Evolutionary conservation across 2,329 filamentous ascomycete genomes (phyloP), one percentile per base, ranked within the genome.

Genomic region (Zasmidium citrigriseum): DNA sequence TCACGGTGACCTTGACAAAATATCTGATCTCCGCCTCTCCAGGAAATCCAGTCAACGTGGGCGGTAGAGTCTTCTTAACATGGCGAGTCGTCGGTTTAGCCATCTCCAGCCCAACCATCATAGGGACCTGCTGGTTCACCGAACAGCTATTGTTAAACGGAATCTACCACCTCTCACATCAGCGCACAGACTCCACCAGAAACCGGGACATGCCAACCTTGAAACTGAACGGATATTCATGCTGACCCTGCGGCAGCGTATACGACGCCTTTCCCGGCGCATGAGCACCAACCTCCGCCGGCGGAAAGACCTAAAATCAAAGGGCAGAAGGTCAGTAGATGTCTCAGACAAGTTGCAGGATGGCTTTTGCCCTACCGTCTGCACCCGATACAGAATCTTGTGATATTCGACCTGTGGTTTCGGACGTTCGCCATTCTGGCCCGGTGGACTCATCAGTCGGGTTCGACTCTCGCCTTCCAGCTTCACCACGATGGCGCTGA

Each of bases 1-100:
- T 90, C 4, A 98, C 87, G 0, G 95, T 98, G n/a, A 89, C 91
- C 74, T 99, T 99, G 71, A 98, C 83, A 72, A 90, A 99, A 76
- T 99, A 99, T 66, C 88, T 85, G 60, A 98, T 93, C 75, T 96
- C 92, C 21, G 93, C 93, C 73, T 93, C 86, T 27, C 88, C 89
- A 0, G 91, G 90, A 65, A 95, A 93, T 2, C 91, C 91, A n/a
- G 84, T 90, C 54, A 98, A 78, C 3, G 92, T 96, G 0, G 95
- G 95, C 4, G 95, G 95, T 11, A 99, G 80, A 0, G 93, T 96
- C 66, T 87, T 86, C 70, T 89, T 95, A 63, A 95, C 86, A 77
- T 99, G 95, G 48, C 77, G 78, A 46, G 76, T 74, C 1, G 79
- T 75, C 4, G 77, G 73, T 62, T 73, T 76, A 20, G 78, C 77